Conservation (phyloP, 805 yeast species). For the Hanseniaspora vineae region DNA sequence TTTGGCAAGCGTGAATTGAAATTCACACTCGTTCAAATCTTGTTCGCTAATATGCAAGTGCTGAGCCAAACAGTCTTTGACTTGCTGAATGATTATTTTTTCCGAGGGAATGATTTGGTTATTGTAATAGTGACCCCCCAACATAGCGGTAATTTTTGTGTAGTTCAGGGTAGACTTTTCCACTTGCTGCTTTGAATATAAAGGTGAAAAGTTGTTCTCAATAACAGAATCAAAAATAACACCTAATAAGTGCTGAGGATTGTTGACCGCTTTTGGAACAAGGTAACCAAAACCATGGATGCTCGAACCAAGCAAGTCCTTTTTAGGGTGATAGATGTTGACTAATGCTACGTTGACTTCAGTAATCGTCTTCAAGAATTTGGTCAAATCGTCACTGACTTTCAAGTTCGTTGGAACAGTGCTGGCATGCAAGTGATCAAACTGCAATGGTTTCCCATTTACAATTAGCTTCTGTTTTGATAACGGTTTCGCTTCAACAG, state of each 20-base stretch:
- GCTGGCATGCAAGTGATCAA: conserved; percentile 51
- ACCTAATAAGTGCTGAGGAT: conserved; percentile 56
- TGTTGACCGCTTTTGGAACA: conserved; percentile 43
- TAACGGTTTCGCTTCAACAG: neutral
- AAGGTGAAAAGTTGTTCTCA: conserved; percentile 38
- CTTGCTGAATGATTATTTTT: conserved; percentile 12
- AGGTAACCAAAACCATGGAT: conserved; percentile 77
- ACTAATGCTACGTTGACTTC: conserved; percentile 46
- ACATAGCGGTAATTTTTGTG: conserved; percentile 75
- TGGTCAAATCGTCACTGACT: conserved; percentile 9
- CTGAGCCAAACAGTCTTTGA: conserved; percentile 27
- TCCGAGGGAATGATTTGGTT: conserved; percentile 9
- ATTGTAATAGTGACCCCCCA: conserved; percentile 65
- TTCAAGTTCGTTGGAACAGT: conserved; percentile 29
- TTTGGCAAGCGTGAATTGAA: conserved; percentile 29
- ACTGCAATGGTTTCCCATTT: conserved; percentile 8
- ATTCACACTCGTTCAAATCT: conserved; percentile 10
- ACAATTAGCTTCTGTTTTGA: neutral
- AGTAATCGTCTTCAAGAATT: conserved; percentile 17
- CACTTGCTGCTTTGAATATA: conserved; percentile 12
- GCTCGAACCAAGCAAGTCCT: conserved; percentile 25
- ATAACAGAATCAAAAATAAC: conserved; percentile 85
- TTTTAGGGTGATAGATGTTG: conserved; percentile 47
- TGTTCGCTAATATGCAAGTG: conserved; percentile 26
- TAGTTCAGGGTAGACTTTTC: conserved; percentile 23